A percentile compares a stretch with the other conserved stretches of the same genome.
phyloP scores from a whole-genome alignment of 257 asterid genomes.

The Thymus mandschuricus region DNA sequence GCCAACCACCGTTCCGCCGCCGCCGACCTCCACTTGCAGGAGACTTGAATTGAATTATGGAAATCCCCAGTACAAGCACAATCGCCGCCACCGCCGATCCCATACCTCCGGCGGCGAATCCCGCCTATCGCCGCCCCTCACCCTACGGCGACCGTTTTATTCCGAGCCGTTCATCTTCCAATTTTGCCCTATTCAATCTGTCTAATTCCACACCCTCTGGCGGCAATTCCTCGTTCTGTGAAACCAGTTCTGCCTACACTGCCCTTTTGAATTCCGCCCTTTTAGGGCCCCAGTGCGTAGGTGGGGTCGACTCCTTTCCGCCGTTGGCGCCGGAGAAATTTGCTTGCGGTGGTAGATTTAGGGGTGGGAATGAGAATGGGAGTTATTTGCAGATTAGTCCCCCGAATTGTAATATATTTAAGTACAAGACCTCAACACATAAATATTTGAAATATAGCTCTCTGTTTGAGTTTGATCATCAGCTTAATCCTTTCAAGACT shows the following conservation, averaged over 20 bases:
- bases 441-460: conserved; percentile 56
- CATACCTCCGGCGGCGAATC: conserved; percentile 45
- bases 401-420: conserved; percentile 78
- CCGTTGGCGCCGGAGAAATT: conserved; percentile 71
- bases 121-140: conserved; percentile 56
- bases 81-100: conserved; percentile 36
- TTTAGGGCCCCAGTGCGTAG: conserved; percentile 63
- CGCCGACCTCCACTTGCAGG: neutral
- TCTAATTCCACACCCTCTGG: conserved; percentile 38
- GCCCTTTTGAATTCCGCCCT: conserved; percentile 71
- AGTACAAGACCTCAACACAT: conserved; percentile 74
- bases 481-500: conserved; percentile 73
- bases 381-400: conserved; percentile 44
- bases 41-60: conserved; percentile 21
- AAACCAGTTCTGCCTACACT: conserved; percentile 62
- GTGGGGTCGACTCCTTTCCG: conserved; percentile 35
- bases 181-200: conserved; percentile 76
- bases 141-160: conserved; percentile 86
- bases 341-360: conserved; percentile 25
- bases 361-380: conserved; percentile 32
- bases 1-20: conserved; percentile 24
- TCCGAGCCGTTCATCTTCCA: conserved; percentile 82
- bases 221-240: conserved; percentile 24
- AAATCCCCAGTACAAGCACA: conserved; percentile 31
- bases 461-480: conserved; percentile 73